A percentile compares a stretch with the other conserved stretches of the same genome.
These are phyloP conservation scores for Gillenia trifoliata DNA, from an alignment of 306 rosid species.

Conservation along the genomic window DNA sequence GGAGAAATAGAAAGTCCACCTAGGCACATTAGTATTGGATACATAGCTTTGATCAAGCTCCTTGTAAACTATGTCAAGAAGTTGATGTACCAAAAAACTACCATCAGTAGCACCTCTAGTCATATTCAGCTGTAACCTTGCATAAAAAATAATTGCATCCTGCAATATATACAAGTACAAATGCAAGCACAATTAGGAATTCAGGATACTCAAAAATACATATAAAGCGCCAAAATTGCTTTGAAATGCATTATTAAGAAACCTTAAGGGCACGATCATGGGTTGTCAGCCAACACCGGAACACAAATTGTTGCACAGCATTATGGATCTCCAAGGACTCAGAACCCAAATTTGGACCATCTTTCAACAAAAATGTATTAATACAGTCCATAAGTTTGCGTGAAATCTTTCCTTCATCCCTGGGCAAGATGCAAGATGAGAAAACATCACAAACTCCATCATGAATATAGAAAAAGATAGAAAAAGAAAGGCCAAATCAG, in stretches of 20 bases:
- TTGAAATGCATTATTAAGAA: conserved; percentile 13
- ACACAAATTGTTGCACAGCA: conserved; percentile 69
- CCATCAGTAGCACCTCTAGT: conserved; percentile 58
- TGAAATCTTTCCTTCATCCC: conserved; percentile 84
- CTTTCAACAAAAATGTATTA: conserved; percentile 73
- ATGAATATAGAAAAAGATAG: background rate
- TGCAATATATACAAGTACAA: conserved; percentile 29
- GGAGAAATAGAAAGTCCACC: conserved; percentile 43
- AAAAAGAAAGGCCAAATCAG: background rate
- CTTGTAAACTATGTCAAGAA: conserved; percentile 78
- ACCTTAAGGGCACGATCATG: conserved; percentile 94
- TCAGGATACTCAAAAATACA: conserved; percentile 2
- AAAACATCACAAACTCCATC: conserved; percentile 10
- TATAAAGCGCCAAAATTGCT: conserved; percentile 6
- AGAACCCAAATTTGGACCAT: conserved; percentile 81
- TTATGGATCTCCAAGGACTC: conserved; percentile 64
- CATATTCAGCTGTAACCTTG: conserved; percentile 71
- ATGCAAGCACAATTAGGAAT: background rate
- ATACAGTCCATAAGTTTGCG: conserved; percentile 89
- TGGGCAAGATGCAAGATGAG: conserved; percentile 30
- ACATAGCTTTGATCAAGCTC: conserved; percentile 79
- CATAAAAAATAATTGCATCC: conserved; percentile 74
- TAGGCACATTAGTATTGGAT: conserved; percentile 41
- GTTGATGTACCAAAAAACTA: conserved; percentile 61
- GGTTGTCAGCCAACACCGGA: conserved; percentile 76